Percentiles rank a stretch among this genome's conserved stretches.
Evolutionary conservation across 495 filamentous ascomycete genomes (phyloP).

Genomic region (Trichoderma reesei): DNA sequence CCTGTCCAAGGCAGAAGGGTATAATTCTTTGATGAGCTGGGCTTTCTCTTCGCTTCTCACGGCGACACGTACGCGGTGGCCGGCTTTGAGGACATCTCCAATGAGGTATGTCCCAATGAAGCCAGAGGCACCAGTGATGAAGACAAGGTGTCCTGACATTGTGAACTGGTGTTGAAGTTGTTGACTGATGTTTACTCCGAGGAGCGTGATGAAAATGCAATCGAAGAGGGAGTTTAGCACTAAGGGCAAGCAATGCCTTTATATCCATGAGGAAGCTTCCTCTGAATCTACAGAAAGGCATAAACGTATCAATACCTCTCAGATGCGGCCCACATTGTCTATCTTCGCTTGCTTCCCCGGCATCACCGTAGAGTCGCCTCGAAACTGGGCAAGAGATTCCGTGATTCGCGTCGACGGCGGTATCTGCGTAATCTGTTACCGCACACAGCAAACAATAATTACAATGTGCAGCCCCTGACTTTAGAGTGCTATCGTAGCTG

Average conservation of each 20-base stretch:
- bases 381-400: neutral
- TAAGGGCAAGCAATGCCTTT: too few species aligned
- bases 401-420: neutral
- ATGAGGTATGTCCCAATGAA: neutral
- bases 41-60: neutral
- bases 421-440: neutral
- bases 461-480: too few species aligned
- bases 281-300: too few species aligned
- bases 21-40: neutral
- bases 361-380: neutral
- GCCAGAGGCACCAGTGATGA: neutral
- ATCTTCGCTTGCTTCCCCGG: neutral
- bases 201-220: neutral
- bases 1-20: neutral
- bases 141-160: neutral
- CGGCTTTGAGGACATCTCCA: slow-evolving; percentile 3
- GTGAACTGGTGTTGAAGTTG: neutral
- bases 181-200: neutral
- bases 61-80: neutral
- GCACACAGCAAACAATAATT: too few species aligned
- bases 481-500: neutral
- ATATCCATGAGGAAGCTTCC: too few species aligned
- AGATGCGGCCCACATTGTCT: neutral
- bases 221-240: neutral
- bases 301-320: too few species aligned